These are phyloP conservation scores for Tulasnella sp. DNA, from an alignment of 768 basidiomycete species.

Conservation along the genomic window DNA sequence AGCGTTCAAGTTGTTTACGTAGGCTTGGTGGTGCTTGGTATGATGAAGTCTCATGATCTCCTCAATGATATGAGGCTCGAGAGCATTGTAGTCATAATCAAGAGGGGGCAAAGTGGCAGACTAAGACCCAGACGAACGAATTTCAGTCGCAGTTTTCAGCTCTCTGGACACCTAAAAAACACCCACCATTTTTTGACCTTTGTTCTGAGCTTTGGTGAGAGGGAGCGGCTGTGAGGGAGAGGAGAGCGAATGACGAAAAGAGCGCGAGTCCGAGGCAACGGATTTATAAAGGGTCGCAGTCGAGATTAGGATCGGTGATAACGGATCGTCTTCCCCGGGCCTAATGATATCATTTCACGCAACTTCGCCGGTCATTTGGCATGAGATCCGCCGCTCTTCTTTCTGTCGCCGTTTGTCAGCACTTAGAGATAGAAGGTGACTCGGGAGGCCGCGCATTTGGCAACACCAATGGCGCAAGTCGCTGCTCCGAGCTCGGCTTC, in stretches of 20 bases:
- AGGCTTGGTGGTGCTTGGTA: slow-evolving; percentile 92
- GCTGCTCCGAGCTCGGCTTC: not conserved
- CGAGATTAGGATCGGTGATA: slow-evolving; percentile 16
- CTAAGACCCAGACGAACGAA: not conserved
- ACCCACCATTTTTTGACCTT: not conserved
- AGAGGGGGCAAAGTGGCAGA: slow-evolving; percentile 57
- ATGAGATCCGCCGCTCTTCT: not conserved
- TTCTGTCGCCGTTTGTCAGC: not conserved
- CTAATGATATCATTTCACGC: slow-evolving; percentile 3
- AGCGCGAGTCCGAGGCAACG: not conserved
- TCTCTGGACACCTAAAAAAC: not conserved
- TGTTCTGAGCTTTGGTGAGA: not conserved
- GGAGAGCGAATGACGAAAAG: not conserved
- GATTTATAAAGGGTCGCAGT: not conserved
- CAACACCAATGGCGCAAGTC: not conserved
- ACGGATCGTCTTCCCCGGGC: not conserved
- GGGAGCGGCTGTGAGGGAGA: not conserved
- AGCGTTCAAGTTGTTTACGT: slow-evolving; percentile 86
- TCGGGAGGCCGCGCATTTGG: not conserved
- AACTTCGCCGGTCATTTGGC: not conserved
- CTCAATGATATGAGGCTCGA: slow-evolving; percentile 87
- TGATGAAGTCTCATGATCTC: slow-evolving; percentile 96
- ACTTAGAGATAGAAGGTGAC: not conserved
- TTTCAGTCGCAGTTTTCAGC: no score
- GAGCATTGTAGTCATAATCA: slow-evolving; percentile 77